These are phyloP conservation scores for Xylaria polymorpha DNA, from an alignment of 2,329 filamentous ascomycete species.

Conservation along the genomic window DNA sequence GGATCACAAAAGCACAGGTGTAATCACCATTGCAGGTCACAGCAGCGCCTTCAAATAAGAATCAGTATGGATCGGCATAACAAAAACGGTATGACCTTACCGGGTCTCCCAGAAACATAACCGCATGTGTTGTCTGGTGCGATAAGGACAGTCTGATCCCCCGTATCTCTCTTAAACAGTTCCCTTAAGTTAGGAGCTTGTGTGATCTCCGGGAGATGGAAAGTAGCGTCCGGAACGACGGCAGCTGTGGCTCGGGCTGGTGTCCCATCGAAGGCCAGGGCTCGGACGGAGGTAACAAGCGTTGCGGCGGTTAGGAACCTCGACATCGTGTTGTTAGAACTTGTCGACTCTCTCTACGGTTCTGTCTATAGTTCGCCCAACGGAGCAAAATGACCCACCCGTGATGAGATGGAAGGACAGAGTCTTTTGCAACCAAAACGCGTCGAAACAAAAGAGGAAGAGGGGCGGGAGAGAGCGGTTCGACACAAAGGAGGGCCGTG, in stretches of 20 bases:
- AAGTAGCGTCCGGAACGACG: constrained; percentile 51
- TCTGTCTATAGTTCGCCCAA: constrained; percentile 14
- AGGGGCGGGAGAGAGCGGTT: constrained; percentile 20
- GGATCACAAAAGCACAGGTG: constrained; percentile 57
- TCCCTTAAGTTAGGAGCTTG: constrained; percentile 52
- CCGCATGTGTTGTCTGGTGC: constrained; percentile 64
- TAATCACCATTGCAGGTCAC: constrained; percentile 54
- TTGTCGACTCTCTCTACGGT: constrained; percentile 27
- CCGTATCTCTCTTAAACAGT: constrained; percentile 48
- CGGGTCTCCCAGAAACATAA: constrained; percentile 56
- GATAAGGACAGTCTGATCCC: constrained; percentile 55
- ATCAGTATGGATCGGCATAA: constrained; percentile 18
- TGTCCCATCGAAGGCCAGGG: constrained; percentile 50
- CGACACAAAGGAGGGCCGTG: constrained; percentile 21
- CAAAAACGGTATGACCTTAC: constrained; percentile 43
- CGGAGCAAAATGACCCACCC: constrained; percentile 19
- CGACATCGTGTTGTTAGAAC: constrained; percentile 41
- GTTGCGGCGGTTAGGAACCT: constrained; percentile 46
- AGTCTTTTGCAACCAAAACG: constrained; percentile 20
- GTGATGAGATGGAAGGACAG: constrained; percentile 18
- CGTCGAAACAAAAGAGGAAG: constrained; percentile 28
- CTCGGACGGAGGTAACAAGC: constrained; percentile 52
- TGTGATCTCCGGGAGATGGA: constrained; percentile 57
- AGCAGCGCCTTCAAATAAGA: constrained; percentile 49
- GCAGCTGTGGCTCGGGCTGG: constrained; percentile 52